A percentile compares a stretch with the other conserved stretches of the same genome.
Evolutionary conservation across 768 basidiomycete species (phyloP).

Genomic region (Trametes coccinea): DNA sequence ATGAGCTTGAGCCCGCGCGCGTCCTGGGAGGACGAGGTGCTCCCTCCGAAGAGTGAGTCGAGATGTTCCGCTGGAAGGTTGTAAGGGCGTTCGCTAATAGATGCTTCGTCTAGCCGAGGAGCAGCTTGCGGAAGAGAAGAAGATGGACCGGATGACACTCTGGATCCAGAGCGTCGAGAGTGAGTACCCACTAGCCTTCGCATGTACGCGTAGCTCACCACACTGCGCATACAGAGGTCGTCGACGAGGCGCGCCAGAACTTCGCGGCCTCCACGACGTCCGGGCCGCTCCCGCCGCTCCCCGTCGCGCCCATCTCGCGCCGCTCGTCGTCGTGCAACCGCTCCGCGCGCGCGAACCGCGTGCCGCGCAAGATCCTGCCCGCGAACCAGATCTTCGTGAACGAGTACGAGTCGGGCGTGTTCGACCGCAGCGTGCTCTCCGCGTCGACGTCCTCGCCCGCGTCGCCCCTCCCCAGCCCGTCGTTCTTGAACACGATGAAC

Average conservation of each 20-base stretch:
- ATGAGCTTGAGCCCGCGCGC: conserved; percentile 31
- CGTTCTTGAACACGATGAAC: conserved; percentile 16
- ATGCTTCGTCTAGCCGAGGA: conserved; percentile 2
- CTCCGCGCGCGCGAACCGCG: conserved; percentile 49
- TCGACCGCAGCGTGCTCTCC: conserved; percentile 36
- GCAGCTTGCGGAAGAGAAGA: conserved; percentile 54
- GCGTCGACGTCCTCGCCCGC: background rate
- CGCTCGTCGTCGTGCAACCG: conserved; percentile 44
- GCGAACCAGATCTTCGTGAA: conserved; percentile 72
- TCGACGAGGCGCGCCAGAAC: conserved; percentile 76
- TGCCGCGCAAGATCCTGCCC: conserved; percentile 62
- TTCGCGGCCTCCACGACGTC: conserved; percentile 58
- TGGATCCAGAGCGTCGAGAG: conserved; percentile 87
- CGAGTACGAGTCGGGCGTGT: conserved; percentile 26
- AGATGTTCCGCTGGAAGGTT: background rate
- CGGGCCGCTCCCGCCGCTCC: conserved; percentile 59
- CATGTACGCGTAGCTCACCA: background rate
- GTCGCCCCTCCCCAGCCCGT: conserved; percentile 18
- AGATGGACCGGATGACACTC: conserved; percentile 67
- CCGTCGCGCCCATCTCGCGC: conserved; percentile 57
- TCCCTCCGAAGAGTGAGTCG: conserved; percentile 45
- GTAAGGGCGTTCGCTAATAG: background rate
- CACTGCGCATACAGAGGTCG: conserved; percentile 56
- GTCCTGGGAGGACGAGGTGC: conserved; percentile 53
- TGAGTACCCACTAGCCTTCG: conserved; percentile 39